These are phyloP conservation scores for Mimosa bimucronata DNA, from an alignment of 306 rosid genomes.

Conservation along the genomic window DNA sequence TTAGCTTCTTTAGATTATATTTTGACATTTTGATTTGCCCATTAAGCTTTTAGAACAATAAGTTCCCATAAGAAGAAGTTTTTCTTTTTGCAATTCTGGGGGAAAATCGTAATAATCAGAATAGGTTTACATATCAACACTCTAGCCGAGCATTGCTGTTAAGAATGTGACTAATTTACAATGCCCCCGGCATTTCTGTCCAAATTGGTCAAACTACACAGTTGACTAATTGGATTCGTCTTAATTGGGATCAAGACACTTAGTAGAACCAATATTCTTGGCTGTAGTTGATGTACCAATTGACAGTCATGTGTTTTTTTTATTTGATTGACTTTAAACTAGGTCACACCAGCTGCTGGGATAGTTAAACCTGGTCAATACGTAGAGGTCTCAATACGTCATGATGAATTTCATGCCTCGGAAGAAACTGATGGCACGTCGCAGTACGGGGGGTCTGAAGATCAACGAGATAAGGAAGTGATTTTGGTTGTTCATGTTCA, in stretches of 20 bases:
- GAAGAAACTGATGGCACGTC: slow-evolving; percentile 84
- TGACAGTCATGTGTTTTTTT: slow-evolving; percentile 22
- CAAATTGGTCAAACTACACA: background rate
- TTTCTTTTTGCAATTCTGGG: background rate
- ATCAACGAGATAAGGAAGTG: slow-evolving; percentile 81
- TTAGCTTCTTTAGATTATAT: background rate
- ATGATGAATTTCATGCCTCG: slow-evolving; percentile 61
- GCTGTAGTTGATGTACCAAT: background rate
- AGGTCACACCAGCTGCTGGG: slow-evolving; percentile 87
- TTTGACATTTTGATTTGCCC: background rate
- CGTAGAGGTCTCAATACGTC: slow-evolving; percentile 72
- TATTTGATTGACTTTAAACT: slow-evolving; percentile 14
- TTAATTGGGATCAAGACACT: slow-evolving; percentile 13
- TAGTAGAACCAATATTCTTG: slow-evolving; percentile 23
- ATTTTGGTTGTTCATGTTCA: slow-evolving; percentile 62
- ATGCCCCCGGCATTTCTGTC: background rate
- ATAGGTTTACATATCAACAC: background rate
- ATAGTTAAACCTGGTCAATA: slow-evolving; percentile 74
- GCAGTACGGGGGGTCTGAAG: slow-evolving; percentile 87
- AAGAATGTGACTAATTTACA: background rate
- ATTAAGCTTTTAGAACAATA: background rate
- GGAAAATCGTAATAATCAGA: background rate
- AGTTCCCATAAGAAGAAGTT: too few relatives aligned
- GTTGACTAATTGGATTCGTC: background rate
- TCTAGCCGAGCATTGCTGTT: background rate